Evolutionary conservation across 2,329 filamentous ascomycete genomes (phyloP).

Genomic region (Talaromyces sp.): DNA sequence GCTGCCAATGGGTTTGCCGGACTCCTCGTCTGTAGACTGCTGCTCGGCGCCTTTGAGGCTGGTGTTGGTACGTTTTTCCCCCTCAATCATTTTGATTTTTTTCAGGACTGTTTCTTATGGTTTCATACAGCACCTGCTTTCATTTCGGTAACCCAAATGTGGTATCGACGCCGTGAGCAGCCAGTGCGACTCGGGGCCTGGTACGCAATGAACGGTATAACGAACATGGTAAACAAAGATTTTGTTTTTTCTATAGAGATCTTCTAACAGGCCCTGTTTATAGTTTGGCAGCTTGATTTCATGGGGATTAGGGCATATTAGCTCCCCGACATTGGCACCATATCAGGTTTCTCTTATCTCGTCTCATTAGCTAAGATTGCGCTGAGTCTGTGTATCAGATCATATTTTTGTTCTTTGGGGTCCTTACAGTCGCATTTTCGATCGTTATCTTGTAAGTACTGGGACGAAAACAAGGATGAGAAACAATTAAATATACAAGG

Average conservation of each 20-base stretch:
- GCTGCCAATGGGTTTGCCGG: conserved; percentile 47
- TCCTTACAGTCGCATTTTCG: conserved; percentile 50
- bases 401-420: conserved; percentile 47
- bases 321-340: conserved; percentile 37
- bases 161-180: conserved; percentile 51
- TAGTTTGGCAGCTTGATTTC: conserved; percentile 50
- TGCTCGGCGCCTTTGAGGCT: conserved; percentile 55
- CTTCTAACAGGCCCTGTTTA: not conserved
- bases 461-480: not conserved
- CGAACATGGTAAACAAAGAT: conserved; percentile 42
- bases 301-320: conserved; percentile 48
- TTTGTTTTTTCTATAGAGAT: not conserved
- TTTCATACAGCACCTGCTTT: conserved; percentile 43
- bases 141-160: conserved; percentile 51
- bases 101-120: not conserved
- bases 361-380: not conserved
- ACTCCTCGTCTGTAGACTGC: conserved; percentile 50
- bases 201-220: conserved; percentile 54
- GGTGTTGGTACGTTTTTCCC: conserved; percentile 26
- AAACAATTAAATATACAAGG: not conserved
- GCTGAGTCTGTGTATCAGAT: conserved; percentile 26
- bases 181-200: conserved; percentile 48
- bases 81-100: not conserved
- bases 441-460: conserved; percentile 33
- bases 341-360: conserved; percentile 42